phyloP scores from a whole-genome alignment of 306 rosid genomes.

The Heteromeles arbutifolia region DNA sequence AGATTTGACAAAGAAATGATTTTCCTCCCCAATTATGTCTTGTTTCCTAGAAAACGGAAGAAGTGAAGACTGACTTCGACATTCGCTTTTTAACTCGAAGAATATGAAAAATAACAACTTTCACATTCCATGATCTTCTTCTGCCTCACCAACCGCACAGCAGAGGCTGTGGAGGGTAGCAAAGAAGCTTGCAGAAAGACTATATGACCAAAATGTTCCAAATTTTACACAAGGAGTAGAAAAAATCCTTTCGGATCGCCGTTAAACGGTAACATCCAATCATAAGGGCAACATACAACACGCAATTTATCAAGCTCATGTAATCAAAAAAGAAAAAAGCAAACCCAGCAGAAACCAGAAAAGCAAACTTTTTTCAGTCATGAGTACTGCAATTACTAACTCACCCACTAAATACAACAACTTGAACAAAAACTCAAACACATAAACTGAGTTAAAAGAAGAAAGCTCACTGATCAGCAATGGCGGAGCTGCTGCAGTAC shows the following conservation, averaged over 20 bases:
- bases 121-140: conserved; percentile 3
- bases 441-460: background rate
- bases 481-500: background rate
- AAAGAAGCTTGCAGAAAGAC: background rate
- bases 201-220: background rate
- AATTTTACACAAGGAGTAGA: background rate
- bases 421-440: background rate
- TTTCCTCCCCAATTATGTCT: conserved; percentile 5
- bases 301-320: background rate
- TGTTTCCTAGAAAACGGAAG: background rate
- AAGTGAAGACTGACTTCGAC: background rate
- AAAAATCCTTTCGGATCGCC: background rate
- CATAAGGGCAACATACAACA: background rate
- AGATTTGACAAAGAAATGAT: conserved; percentile 11
- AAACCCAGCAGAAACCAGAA: conserved; percentile 3
- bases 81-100: background rate
- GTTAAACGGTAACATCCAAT: background rate
- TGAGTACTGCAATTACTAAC: background rate
- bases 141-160: conserved; percentile 12
- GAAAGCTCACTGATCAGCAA: conserved; percentile 3
- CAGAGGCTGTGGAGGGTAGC: background rate
- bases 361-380: background rate
- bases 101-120: background rate
- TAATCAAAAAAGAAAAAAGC: background rate
- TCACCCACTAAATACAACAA: background rate